phyloP scores from a whole-genome alignment of 768 basidiomycete genomes.

The Ramaria rubella region DNA sequence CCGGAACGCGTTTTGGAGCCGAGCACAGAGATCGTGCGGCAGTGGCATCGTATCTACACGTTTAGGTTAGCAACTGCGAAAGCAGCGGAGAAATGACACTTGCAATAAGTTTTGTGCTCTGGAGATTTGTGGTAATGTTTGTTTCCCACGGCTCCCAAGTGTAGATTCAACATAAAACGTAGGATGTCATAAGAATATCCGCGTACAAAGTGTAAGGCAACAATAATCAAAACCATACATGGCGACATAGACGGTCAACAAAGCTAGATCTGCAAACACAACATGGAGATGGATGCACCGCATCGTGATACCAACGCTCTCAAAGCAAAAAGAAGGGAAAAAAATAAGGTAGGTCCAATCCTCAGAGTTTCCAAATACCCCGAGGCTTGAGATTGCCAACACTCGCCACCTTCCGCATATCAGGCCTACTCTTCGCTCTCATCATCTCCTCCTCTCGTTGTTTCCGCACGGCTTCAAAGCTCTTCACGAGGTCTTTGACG shows the following conservation, averaged over 20 bases:
- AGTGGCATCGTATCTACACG: constrained; percentile 40
- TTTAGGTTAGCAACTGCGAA: neutral
- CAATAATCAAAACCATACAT: too few relatives aligned
- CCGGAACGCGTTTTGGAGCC: constrained; percentile 86
- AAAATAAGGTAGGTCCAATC: too few relatives aligned
- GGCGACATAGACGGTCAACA: too few relatives aligned
- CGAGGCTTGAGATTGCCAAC: constrained; percentile 4
- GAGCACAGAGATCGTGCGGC: constrained; percentile 84
- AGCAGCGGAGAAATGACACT: neutral
- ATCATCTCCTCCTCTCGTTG: constrained; percentile 5
- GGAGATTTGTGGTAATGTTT: neutral
- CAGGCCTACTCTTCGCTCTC: neutral
- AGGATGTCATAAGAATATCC: too few relatives aligned
- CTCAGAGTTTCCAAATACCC: constrained; percentile 2
- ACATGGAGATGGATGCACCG: too few relatives aligned
- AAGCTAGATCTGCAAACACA: too few relatives aligned
- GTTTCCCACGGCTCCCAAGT: too few relatives aligned
- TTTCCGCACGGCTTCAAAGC: constrained; percentile 47
- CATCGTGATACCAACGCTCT: too few relatives aligned
- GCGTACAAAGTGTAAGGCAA: too few relatives aligned
- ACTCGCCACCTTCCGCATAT: constrained; percentile 3
- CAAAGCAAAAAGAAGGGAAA: neutral
- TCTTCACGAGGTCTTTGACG: constrained; percentile 64
- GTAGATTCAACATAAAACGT: too few relatives aligned
- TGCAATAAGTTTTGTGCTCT: neutral